These are phyloP conservation scores for Anisogramma anomala DNA, from an alignment of 2,329 filamentous ascomycete genomes.

Conservation along the genomic window DNA sequence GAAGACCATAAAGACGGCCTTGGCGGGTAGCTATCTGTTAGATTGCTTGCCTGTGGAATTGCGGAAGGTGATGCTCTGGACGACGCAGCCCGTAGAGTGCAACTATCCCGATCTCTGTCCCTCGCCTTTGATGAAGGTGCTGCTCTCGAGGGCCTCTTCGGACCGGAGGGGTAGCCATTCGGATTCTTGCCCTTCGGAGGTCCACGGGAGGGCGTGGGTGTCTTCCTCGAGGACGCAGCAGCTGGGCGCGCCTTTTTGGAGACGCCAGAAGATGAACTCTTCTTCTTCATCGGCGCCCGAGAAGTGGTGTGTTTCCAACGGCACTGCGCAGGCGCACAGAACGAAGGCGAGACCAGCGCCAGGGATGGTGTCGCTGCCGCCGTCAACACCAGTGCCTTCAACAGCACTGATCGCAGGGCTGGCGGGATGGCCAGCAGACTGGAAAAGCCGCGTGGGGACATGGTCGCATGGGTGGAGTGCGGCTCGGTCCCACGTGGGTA, in stretches of 20 bases:
- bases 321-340: not conserved
- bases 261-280: not conserved
- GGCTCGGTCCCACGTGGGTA: constrained; percentile 7
- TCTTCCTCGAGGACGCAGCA: not conserved
- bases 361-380: constrained; percentile 1
- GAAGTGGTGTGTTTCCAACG: not conserved
- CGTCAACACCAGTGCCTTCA: constrained; percentile 13
- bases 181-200: not conserved
- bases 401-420: constrained; percentile 16
- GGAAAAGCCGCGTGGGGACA: constrained; percentile 12
- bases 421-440: constrained; percentile 18
- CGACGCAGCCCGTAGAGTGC: too few relatives aligned
- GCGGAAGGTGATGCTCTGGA: too few relatives aligned
- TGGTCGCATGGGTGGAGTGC: constrained; percentile 11
- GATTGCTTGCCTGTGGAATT: too few relatives aligned
- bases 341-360: not conserved
- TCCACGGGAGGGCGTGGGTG: too few relatives aligned
- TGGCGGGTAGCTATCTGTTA: too few relatives aligned
- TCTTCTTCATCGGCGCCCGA: not conserved
- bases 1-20: too few relatives aligned
- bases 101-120: not conserved
- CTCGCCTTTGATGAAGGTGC: not conserved
- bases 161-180: not conserved
- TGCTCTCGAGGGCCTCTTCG: not conserved
- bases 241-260: not conserved